phyloP scores from a whole-genome alignment of 768 basidiomycete species.

The Omphalotus guepiniiformis region DNA sequence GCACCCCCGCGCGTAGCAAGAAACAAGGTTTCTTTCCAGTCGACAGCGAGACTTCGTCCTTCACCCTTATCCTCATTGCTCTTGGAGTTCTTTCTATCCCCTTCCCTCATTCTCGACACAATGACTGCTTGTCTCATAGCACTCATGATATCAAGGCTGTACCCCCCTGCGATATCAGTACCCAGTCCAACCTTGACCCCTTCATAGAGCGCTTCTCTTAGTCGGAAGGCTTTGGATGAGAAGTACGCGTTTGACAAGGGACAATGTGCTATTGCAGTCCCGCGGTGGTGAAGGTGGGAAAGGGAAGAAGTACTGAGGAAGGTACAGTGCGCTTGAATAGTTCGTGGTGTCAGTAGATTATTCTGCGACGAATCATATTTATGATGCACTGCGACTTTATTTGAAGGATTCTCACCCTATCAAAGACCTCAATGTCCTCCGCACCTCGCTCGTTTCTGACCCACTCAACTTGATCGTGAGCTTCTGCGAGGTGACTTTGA shows the following conservation, averaged over 20 bases:
- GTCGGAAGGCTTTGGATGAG: constrained; percentile 62
- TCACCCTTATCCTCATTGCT: constrained; percentile 1
- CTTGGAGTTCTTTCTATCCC: constrained; percentile 23
- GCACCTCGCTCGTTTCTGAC: constrained; percentile 55
- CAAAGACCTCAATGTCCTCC: constrained; percentile 75
- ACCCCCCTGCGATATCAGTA: constrained; percentile 84
- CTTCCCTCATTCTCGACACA: constrained; percentile 67
- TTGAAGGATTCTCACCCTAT: constrained; percentile 43
- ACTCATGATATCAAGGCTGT: constrained; percentile 71
- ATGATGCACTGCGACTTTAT: neutral
- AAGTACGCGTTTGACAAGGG: constrained; percentile 90
- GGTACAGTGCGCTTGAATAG: constrained; percentile 88
- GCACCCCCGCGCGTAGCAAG: constrained; percentile 82
- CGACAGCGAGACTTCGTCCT: constrained; percentile 41
- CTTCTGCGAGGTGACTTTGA: constrained; percentile 84
- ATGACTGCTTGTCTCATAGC: constrained; percentile 78
- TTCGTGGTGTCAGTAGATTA: constrained; percentile 55
- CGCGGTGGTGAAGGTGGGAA: constrained; percentile 39
- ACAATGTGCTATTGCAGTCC: constrained; percentile 77
- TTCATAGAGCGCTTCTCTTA: constrained; percentile 64
- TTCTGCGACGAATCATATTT: constrained; percentile 33
- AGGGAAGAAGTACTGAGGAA: constrained; percentile 58
- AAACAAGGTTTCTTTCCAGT: constrained; percentile 80
- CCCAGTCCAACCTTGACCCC: constrained; percentile 77
- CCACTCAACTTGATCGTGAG: constrained; percentile 70